These are phyloP conservation scores for Monosporozyma servazzii DNA, from an alignment of 805 yeast genomes.

Conservation along the genomic window DNA sequence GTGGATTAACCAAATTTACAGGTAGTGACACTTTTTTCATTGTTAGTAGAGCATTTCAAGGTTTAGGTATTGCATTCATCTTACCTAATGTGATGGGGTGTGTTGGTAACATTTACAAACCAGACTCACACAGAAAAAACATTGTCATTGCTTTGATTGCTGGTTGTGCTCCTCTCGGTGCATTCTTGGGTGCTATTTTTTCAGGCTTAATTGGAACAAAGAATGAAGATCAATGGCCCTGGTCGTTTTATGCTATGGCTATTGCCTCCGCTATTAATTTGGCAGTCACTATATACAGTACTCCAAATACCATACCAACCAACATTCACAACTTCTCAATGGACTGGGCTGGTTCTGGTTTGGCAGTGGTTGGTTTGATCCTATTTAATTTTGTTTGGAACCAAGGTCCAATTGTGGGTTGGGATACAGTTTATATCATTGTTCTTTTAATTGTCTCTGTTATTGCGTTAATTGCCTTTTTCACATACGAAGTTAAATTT, in stretches of 20 bases:
- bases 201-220: constrained; percentile 35
- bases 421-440: constrained; percentile 51
- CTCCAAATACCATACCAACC: constrained; percentile 25
- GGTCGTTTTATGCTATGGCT: constrained; percentile 25
- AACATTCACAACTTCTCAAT: constrained; percentile 25
- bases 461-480: constrained; percentile 36
- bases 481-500: constrained; percentile 38
- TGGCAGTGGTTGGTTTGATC: constrained; percentile 53
- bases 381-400: constrained; percentile 63
- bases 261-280: constrained; percentile 15
- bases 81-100: constrained; percentile 55
- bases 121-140: constrained; percentile 38
- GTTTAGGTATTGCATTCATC: constrained; percentile 51
- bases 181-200: constrained; percentile 43
- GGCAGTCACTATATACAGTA: constrained; percentile 13
- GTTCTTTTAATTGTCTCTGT: constrained; percentile 46
- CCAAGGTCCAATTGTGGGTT: constrained; percentile 67
- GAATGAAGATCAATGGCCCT: constrained; percentile 18
- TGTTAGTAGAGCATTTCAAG: constrained; percentile 49
- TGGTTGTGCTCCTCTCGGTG: constrained; percentile 55
- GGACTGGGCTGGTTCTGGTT: constrained; percentile 45
- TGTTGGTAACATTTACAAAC: constrained; percentile 37
- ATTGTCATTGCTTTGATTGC: constrained; percentile 47
- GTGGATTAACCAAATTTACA: constrained; percentile 49
- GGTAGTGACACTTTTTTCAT: constrained; percentile 42